phyloP scores from a whole-genome alignment of 805 yeast genomes.

The Yueomyces sinensis region DNA sequence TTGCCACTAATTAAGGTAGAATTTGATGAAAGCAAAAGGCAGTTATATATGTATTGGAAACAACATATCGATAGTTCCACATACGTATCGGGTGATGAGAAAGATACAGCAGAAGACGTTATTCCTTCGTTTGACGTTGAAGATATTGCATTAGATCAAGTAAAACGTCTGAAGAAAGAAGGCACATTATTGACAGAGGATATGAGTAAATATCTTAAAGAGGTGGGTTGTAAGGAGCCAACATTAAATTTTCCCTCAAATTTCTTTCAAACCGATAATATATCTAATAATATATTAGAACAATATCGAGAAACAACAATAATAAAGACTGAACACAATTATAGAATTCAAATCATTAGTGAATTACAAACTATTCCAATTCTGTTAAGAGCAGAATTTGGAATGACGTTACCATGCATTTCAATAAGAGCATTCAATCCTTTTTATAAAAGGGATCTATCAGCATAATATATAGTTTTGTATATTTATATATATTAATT shows the following conservation, averaged over 20 bases:
- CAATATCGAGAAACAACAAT: conserved; percentile 39
- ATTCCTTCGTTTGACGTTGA: conserved; percentile 56
- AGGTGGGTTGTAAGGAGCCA: conserved; percentile 40
- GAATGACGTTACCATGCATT: conserved; percentile 90
- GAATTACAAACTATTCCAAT: conserved; percentile 74
- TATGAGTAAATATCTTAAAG: conserved; percentile 34
- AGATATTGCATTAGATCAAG: conserved; percentile 48
- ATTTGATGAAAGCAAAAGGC: conserved; percentile 54
- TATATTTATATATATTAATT: too few relatives aligned
- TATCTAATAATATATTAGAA: conserved; percentile 31
- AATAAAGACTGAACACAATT: conserved; percentile 39
- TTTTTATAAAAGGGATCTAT: conserved; percentile 25
- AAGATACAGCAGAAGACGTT: conserved; percentile 62
- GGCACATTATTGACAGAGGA: conserved; percentile 26
- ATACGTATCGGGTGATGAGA: conserved; percentile 82
- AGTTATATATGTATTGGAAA: conserved; percentile 84
- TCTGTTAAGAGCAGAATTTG: conserved; percentile 78
- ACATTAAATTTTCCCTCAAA: conserved; percentile 21
- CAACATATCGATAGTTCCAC: conserved; percentile 86
- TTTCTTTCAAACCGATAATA: conserved; percentile 11
- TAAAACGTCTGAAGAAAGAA: conserved; percentile 16
- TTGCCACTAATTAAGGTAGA: conserved; percentile 87
- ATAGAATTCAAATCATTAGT: conserved; percentile 62
- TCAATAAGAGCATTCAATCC: conserved; percentile 90
- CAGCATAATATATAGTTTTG: neutral